Evolutionary conservation across 1,284 basidiomycete species (phyloP).

Genomic region (Laetiporus sulphureus): DNA sequence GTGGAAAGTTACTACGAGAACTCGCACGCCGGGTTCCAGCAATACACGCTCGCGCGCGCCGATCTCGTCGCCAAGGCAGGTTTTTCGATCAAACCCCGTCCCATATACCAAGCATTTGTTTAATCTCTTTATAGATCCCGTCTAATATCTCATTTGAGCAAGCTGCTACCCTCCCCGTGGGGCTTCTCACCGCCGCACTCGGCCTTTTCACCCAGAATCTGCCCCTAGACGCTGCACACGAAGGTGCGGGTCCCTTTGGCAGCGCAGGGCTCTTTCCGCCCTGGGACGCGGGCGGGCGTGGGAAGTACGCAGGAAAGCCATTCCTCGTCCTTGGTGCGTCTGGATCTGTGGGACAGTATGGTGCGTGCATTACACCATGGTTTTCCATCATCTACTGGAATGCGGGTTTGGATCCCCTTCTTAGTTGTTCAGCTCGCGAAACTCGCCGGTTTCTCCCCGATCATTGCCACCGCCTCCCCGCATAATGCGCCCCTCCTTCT

Average conservation of each 20-base stretch:
- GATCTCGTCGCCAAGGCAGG: conserved; percentile 21
- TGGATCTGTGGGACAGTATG: conserved; percentile 32
- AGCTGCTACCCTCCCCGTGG: conserved; percentile 9
- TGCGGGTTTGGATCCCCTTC: no score
- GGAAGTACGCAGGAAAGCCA: conserved; percentile 24
- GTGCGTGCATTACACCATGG: conserved; percentile 15
- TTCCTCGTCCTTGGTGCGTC: conserved; percentile 32
- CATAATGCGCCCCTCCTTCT: conserved; percentile 38
- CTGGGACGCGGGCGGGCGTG: conserved; percentile 16
- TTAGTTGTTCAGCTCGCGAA: conserved; percentile 49
- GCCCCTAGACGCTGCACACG: no score
- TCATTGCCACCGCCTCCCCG: conserved; percentile 45
- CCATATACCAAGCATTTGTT: background rate
- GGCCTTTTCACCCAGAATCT: conserved; percentile 2
- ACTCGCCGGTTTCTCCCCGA: conserved; percentile 44
- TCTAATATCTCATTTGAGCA: conserved; percentile 3
- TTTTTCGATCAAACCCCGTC: no score
- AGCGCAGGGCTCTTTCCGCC: conserved; percentile 12
- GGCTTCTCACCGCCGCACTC: conserved; percentile 4
- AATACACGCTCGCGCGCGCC: conserved; percentile 37
- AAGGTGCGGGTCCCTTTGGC: background rate
- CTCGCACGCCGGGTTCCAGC: conserved; percentile 40
- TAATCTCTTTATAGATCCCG: conserved; percentile 3
- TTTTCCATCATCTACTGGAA: no score
- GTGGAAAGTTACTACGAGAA: conserved; percentile 33